Evolutionary conservation across 2,329 filamentous ascomycete genomes (phyloP).

Genomic region (Diaporthe sp.): DNA sequence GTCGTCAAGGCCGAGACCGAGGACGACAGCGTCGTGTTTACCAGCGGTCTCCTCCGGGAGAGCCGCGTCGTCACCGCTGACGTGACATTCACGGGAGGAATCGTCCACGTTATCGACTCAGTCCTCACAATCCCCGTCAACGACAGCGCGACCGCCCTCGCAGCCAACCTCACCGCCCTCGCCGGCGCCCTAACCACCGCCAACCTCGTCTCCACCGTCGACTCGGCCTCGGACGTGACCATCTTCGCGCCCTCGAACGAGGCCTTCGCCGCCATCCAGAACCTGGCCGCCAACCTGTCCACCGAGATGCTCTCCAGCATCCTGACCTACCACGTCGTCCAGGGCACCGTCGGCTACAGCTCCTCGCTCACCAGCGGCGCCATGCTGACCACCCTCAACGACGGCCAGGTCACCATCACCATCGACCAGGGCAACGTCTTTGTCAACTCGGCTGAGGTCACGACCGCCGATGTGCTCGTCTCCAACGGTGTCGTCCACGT

Average conservation of each 20-base stretch:
- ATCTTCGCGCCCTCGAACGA: conserved; percentile 74
- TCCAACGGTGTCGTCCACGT: conserved; percentile 71
- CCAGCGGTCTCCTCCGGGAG: conserved; percentile 63
- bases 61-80: conserved; percentile 63
- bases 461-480: conserved; percentile 65
- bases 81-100: conserved; percentile 65
- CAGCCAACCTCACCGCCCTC: conserved; percentile 59
- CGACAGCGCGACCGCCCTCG: conserved; percentile 54
- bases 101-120: conserved; percentile 66
- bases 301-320: conserved; percentile 62
- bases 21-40: conserved; percentile 60
- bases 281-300: conserved; percentile 60
- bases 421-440: conserved; percentile 56
- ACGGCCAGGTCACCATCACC: conserved; percentile 60
- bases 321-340: conserved; percentile 75
- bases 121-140: conserved; percentile 60
- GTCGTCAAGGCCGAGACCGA: conserved; percentile 60
- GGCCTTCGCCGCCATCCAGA: conserved; percentile 70
- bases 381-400: conserved; percentile 55
- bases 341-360: conserved; percentile 66
- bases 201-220: conserved; percentile 56
- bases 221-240: conserved; percentile 63
- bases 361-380: conserved; percentile 47
- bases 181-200: conserved; percentile 60
- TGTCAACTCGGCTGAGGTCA: conserved; percentile 66